Base-by-base conservation (phyloP, 257 asterid genomes). In the Capsicum pubescens region DNA sequence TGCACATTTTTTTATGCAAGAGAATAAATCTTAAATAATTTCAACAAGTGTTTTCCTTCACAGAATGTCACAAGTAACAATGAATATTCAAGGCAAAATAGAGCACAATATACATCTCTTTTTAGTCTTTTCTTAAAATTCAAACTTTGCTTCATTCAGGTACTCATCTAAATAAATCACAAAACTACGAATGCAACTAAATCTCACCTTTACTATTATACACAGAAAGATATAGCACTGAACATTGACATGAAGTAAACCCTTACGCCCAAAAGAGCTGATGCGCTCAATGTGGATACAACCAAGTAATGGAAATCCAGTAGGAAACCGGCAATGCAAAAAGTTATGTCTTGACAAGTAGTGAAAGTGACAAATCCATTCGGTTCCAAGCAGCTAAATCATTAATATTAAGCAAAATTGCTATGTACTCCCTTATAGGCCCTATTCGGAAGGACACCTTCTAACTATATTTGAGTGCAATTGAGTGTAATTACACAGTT, bases 221-320 rank as follows among this genome's bases (percentile, higher is more conserved):
- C 16, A 72, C 7, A 74, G 80, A 74, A 72, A 74, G 61, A 21
- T 50, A 26, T 50, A 74, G 61, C 19, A 50, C 50, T 21, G 21
- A 50, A 50, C 50, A 74, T 74, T 74, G 42, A 36, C 13, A 7
- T 74, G 44, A 74, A 50, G 60, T 48, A 21, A 74, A 21, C 21
- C 61, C 61, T 74, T 50, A 19, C 80, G 50, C 46, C 61, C 81
- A 50, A 52, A 77, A 77, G 81, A 77, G 50, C 50, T 26, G 54
- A 14, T 52, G 48, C 26, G 15, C 50, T 15, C 81, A 77, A 77
- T 54, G 63, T 16, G 42, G 64, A 71, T 54, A 54, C 48, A 54
- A 54, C 26, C 81, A 54, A 77, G 64, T 6, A 21, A 52, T 3
- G 50, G 6, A 26, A 26, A 21, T 54, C 60, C 81, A 77, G 6